Evolutionary conservation across 306 rosid species (phyloP), one percentile per base, ranked within the genome.

Genomic region (Luffa aegyptiaca): DNA sequence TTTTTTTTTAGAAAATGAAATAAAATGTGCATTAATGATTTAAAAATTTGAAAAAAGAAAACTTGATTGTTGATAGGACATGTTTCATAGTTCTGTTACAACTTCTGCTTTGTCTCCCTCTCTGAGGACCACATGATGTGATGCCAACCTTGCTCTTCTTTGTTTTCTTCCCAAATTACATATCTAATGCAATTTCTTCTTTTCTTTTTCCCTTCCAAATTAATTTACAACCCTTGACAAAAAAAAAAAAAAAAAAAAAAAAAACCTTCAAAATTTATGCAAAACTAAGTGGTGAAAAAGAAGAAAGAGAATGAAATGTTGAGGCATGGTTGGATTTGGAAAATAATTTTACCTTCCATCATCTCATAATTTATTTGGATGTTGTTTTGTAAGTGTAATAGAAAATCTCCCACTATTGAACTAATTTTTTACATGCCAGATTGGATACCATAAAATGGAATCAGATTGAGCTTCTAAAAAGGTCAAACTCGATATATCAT

Each of bases 81-180:
- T 79, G n/a, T 63, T 79, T 18, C 20, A 20, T 36, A 20, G 17
- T 56, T 58, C 20, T 36, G 21, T 57, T 58, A 46, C 78, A 73
- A 16, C 75, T 18, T 68, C 75, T 68, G 51, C 52, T 68, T 39
- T 68, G 52, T 68, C 74, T 65, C 72, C 72, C 72, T 65, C 48
- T 65, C n/a, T 7, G 17, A 16, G 48, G 72, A 65, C 72, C 72
- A 5, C 45, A 63, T 36, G 72, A 36, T 65, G 72, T 65, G 72
- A 65, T 58, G 35, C 35, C 21, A 58, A 35, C 70, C 33, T 55
- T 55, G 59, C 59, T 55, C 58, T 62, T 62, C 42, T 33, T 33
- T 62, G 58, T 62, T 62, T 12, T 33, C 2, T 13, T 3, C 18
- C 69, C 35, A 62, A 62, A 13, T 62, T 55, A 33, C 63, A 57